Percentiles rank a stretch among this genome's conserved stretches.
Conservation (phyloP, 2,329 filamentous ascomycete species). For the Laburnicola sp. region DNA sequence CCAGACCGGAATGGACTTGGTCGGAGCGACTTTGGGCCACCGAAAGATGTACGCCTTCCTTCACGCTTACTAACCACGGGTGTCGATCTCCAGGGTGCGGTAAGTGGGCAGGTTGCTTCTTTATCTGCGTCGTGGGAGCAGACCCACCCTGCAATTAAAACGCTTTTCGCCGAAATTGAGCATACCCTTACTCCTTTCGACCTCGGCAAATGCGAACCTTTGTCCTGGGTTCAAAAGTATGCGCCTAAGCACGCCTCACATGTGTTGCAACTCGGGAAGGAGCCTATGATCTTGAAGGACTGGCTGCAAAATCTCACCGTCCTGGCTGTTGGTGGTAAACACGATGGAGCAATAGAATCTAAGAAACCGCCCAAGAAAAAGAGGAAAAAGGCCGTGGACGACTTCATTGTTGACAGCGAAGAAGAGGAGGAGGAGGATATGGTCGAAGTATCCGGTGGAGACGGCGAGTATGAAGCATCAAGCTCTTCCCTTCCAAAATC, state of each 20-base stretch:
- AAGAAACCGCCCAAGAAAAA: constrained; percentile 60
- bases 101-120: constrained; percentile 33
- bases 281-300: constrained; percentile 71
- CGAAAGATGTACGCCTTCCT: constrained; percentile 38
- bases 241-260: constrained; percentile 69
- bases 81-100: constrained; percentile 44
- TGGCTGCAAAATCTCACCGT: constrained; percentile 82
- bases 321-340: constrained; percentile 68
- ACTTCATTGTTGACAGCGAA: constrained; percentile 41
- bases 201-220: constrained; percentile 70
- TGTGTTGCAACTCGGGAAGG: constrained; percentile 73
- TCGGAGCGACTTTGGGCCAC: constrained; percentile 18
- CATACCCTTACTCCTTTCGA: constrained; percentile 78
- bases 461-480: constrained; percentile 41
- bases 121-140: neutral
- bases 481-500: constrained; percentile 45
- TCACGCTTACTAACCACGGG: constrained; percentile 42
- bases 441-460: constrained; percentile 67
- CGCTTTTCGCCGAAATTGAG: constrained; percentile 63
- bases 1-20: neutral
- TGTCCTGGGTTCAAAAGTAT: constrained; percentile 83
- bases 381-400: constrained; percentile 55
- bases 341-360: constrained; percentile 32
- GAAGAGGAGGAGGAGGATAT: constrained; percentile 49
- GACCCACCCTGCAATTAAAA: constrained; percentile 61